Conservation (phyloP, 768 basidiomycete genomes). For the Russula vinacea region DNA sequence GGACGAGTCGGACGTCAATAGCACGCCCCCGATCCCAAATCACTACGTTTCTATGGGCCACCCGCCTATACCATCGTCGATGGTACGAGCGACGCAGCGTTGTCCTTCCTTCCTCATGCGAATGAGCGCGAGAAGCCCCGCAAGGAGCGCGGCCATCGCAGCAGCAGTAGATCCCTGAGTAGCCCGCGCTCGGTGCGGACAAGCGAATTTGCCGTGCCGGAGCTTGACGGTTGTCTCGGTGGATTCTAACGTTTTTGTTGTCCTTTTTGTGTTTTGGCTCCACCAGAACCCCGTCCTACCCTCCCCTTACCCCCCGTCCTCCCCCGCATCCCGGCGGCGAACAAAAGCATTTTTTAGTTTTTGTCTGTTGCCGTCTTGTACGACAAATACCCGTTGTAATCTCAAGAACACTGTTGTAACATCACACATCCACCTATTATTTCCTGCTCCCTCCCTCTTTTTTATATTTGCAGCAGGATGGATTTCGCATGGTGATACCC, state of each 20-base stretch:
- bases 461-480: constrained; percentile 16
- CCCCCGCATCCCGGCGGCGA: not conserved
- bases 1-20: constrained; percentile 32
- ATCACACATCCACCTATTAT: constrained; percentile 4
- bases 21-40: constrained; percentile 20
- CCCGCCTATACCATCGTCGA: constrained; percentile 22
- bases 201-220: constrained; percentile 27
- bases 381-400: constrained; percentile 18
- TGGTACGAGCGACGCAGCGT: not conserved
- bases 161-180: constrained; percentile 10
- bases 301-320: not conserved
- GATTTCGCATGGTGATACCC: constrained; percentile 25
- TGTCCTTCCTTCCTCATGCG: constrained; percentile 27
- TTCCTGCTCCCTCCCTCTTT: not conserved
- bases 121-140: constrained; percentile 17
- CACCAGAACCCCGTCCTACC: not conserved
- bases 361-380: constrained; percentile 10
- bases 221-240: constrained; percentile 33
- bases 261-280: not conserved
- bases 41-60: constrained; percentile 21
- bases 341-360: not conserved
- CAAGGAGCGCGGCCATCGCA: constrained; percentile 15
- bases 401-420: constrained; percentile 21
- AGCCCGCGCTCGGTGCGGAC: constrained; percentile 6
- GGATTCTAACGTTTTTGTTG: constrained; percentile 31